phyloP scores from a whole-genome alignment of 768 basidiomycete genomes.

The Bullera alba region DNA sequence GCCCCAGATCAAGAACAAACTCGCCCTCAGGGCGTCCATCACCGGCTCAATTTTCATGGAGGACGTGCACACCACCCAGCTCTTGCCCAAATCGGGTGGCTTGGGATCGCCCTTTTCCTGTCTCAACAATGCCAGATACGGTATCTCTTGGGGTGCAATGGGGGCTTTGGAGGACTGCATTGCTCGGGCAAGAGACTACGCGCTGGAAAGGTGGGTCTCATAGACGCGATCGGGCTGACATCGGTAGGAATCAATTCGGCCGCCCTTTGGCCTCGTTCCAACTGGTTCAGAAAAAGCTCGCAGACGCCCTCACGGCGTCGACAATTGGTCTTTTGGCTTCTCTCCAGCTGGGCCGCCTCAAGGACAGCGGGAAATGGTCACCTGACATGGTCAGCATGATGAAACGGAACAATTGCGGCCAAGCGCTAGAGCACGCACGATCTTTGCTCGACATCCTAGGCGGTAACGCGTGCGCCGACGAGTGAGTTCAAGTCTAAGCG shows the following conservation, averaged over 20 bases:
- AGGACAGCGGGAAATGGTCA: constrained; percentile 65
- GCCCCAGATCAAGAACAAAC: constrained; percentile 84
- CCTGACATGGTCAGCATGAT: constrained; percentile 93
- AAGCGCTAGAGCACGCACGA: constrained; percentile 76
- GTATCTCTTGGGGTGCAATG: constrained; percentile 93
- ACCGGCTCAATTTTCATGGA: constrained; percentile 72
- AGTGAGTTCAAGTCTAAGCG: constrained; percentile 54
- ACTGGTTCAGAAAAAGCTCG: constrained; percentile 95
- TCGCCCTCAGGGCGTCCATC: constrained; percentile 69
- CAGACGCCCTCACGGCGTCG: constrained; percentile 82
- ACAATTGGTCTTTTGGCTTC: constrained; percentile 56
- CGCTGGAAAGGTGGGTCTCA: constrained; percentile 60
- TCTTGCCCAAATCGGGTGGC: constrained; percentile 71
- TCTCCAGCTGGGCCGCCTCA: constrained; percentile 62
- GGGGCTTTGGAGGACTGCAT: constrained; percentile 92
- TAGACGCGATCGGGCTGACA: neutral
- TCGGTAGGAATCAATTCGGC: constrained; percentile 63
- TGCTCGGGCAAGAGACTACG: constrained; percentile 66
- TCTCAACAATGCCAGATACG: constrained; percentile 80
- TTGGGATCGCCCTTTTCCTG: constrained; percentile 84
- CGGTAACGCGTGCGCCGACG: constrained; percentile 87
- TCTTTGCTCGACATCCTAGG: constrained; percentile 82
- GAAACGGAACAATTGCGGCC: constrained; percentile 93
- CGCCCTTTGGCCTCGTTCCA: constrained; percentile 90
- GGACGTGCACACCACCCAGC: constrained; percentile 64